Evolutionary conservation across 768 basidiomycete species (phyloP).

Genomic region (Dendrothele bispora): DNA sequence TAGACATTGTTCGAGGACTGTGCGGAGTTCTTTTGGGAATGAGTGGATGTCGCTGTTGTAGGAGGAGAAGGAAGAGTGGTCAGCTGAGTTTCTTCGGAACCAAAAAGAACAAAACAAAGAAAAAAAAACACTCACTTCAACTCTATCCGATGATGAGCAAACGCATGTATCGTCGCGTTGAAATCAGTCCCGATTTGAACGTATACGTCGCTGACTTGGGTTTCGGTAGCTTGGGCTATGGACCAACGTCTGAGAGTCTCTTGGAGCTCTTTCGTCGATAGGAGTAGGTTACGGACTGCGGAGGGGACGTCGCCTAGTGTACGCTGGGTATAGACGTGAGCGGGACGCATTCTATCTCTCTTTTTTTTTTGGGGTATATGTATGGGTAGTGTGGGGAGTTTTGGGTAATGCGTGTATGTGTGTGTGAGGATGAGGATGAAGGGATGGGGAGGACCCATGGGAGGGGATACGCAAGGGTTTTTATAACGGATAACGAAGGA

Average conservation of each 20-base stretch:
- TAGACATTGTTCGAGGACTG: conserved; percentile 11
- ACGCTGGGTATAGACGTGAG: conserved; percentile 3
- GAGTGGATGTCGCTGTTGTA: conserved; percentile 12
- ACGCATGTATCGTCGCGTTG: conserved; percentile 11
- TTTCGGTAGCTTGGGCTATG: conserved; percentile 3
- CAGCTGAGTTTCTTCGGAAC: too few relatives aligned
- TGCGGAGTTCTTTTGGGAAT: conserved; percentile 9
- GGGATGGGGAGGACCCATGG: neutral
- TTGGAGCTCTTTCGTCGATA: conserved; percentile 11
- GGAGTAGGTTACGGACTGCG: conserved; percentile 12
- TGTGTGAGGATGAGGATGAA: neutral
- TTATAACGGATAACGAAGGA: neutral
- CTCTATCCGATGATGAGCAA: conserved; percentile 10
- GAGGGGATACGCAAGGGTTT: neutral
- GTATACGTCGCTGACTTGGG: conserved; percentile 10
- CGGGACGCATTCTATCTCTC: too few relatives aligned
- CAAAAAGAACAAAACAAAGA: neutral
- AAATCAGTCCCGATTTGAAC: conserved; percentile 10
- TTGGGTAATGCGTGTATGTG: neutral
- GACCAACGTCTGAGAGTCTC: conserved; percentile 7
- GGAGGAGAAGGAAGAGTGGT: neutral
- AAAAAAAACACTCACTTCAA: conserved; percentile 4
- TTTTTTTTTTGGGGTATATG: too few relatives aligned
- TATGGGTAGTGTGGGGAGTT: neutral
- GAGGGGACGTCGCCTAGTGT: conserved; percentile 9